Evolutionary conservation across 2,329 filamentous ascomycete genomes (phyloP).

Genomic region (Botrytis hyacinthi): DNA sequence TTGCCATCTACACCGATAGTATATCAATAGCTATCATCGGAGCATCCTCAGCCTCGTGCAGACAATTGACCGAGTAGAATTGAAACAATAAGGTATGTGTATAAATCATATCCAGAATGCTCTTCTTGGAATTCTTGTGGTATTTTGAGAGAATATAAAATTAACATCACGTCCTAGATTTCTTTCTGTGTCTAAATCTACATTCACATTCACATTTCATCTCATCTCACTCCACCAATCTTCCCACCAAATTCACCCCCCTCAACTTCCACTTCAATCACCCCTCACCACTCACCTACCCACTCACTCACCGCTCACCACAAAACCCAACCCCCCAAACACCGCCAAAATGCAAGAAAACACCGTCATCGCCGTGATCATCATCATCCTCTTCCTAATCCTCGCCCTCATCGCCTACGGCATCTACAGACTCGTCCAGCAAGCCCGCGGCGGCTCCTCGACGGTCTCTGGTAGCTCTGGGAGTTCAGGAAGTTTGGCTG

Average conservation of each 20-base stretch:
- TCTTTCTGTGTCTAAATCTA: not conserved
- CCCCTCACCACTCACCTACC: not conserved
- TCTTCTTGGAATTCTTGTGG: not conserved
- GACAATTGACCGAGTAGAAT: not conserved
- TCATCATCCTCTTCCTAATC: constrained; percentile 64
- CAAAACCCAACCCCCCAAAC: not conserved
- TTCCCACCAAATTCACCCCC: not conserved
- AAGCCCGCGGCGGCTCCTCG: constrained; percentile 40
- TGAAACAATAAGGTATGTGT: not conserved
- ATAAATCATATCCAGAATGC: not conserved
- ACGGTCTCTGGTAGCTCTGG: constrained; percentile 26
- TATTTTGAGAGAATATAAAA: not conserved
- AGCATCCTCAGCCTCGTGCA: not conserved
- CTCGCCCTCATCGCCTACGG: constrained; percentile 61
- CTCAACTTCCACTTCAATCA: not conserved
- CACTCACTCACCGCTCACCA: not conserved
- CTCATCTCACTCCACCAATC: not conserved
- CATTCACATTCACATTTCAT: not conserved
- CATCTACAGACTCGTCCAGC: constrained; percentile 59
- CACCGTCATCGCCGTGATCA: constrained; percentile 66
- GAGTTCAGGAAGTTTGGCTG: constrained; percentile 31
- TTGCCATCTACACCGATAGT: constrained; percentile 6
- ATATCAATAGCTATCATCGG: not conserved
- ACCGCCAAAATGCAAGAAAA: constrained; percentile 57
- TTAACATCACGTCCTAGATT: not conserved